phyloP scores from a whole-genome alignment of 1,284 basidiomycete genomes.

The Bondarzewia mesenterica region DNA sequence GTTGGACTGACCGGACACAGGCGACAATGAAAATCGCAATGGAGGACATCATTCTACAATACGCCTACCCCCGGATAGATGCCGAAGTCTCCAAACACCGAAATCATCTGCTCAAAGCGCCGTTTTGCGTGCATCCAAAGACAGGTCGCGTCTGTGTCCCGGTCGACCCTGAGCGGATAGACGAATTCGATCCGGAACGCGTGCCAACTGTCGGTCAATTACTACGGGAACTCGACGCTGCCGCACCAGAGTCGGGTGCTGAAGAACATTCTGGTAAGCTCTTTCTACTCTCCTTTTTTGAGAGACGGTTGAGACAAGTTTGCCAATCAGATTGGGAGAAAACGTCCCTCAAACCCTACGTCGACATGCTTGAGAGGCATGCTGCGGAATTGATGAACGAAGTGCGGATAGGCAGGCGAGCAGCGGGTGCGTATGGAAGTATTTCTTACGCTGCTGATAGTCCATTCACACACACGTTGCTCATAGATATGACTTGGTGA shows the following conservation, averaged over 20 bases:
- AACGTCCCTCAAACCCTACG: conserved; percentile 80
- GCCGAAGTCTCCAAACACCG: conserved; percentile 96
- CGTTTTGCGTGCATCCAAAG: conserved; percentile 95
- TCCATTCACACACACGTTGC: too few species aligned
- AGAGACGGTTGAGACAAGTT: conserved; percentile 1
- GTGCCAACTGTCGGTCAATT: conserved; percentile 88
- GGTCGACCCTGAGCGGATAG: conserved; percentile 71
- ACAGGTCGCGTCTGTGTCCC: conserved; percentile 96
- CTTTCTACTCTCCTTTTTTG: not conserved
- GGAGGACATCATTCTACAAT: conserved; percentile 89
- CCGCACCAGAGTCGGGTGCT: conserved; percentile 18
- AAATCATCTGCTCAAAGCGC: conserved; percentile 96
- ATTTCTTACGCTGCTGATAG: too few species aligned
- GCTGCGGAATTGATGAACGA: conserved; percentile 51
- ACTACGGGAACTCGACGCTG: conserved; percentile 67
- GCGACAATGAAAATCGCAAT: conserved; percentile 36
- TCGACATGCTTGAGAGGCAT: conserved; percentile 85
- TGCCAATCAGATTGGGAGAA: conserved; percentile 50
- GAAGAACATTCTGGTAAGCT: conserved; percentile 42
- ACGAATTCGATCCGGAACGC: conserved; percentile 76
- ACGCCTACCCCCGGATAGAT: conserved; percentile 95
- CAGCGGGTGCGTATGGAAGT: conserved; percentile 5
- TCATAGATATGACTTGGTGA: too few species aligned
- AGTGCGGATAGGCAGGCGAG: conserved; percentile 43
- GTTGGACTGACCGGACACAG: conserved; percentile 16